Percentiles rank a stretch among this genome's conserved stretches.
Evolutionary conservation across 2,329 filamentous ascomycete genomes (phyloP).

Genomic region (Fusarium oligoseptatum): DNA sequence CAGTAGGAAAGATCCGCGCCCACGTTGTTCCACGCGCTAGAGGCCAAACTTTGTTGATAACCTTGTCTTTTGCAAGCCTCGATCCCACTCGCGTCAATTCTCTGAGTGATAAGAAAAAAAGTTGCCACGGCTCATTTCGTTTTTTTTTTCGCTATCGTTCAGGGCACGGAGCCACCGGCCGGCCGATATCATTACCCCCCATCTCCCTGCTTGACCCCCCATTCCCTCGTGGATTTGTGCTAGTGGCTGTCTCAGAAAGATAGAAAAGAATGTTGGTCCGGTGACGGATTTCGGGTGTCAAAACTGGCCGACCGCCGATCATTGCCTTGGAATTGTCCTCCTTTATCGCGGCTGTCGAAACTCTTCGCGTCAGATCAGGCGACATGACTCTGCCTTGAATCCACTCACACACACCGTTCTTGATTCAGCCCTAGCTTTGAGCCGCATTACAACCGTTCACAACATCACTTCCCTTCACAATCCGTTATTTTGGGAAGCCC

Average conservation of each 20-base stretch:
- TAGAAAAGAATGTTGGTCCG: background rate
- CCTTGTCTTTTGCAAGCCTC: background rate
- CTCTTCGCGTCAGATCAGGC: constrained; percentile 27
- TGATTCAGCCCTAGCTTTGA: background rate
- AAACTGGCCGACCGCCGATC: constrained; percentile 13
- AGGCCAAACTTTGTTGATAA: background rate
- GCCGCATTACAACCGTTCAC: background rate
- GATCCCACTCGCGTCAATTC: background rate
- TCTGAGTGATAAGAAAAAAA: background rate
- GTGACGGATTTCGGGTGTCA: constrained; percentile 31
- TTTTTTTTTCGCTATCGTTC: background rate
- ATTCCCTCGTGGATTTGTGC: background rate
- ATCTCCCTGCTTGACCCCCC: background rate
- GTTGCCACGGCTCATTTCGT: background rate
- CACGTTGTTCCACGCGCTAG: background rate
- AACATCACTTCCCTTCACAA: background rate
- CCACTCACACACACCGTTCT: background rate
- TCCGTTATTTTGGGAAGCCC: background rate
- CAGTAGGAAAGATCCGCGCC: background rate
- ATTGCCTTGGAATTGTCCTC: constrained; percentile 2
- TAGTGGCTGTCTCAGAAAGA: constrained; percentile 1
- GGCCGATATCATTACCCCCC: constrained; percentile 4
- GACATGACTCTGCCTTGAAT: constrained; percentile 15
- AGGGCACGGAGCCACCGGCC: constrained; percentile 9
- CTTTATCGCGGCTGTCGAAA: constrained; percentile 7